phyloP scores from a whole-genome alignment of 306 rosid species.

The Inga laurina region DNA sequence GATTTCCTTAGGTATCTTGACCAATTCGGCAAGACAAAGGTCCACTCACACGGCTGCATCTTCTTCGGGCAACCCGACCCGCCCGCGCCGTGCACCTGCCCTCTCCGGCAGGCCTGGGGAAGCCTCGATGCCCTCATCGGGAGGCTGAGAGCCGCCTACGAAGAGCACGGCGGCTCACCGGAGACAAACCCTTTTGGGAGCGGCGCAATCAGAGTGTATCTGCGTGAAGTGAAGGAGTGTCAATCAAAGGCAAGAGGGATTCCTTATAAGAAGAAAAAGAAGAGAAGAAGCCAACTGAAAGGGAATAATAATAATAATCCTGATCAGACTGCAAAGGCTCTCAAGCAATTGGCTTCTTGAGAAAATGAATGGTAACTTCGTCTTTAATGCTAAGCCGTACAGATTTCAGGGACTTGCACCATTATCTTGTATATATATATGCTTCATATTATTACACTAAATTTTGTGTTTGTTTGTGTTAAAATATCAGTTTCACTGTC shows the following conservation, averaged over 20 bases:
- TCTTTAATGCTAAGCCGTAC: neutral
- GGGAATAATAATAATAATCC: neutral
- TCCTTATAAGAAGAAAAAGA: slow-evolving; percentile 85
- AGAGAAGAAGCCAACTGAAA: slow-evolving; percentile 63
- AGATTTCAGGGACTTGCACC: neutral
- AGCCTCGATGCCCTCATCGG: slow-evolving; percentile 92
- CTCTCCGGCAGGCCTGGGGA: slow-evolving; percentile 92
- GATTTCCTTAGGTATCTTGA: slow-evolving; percentile 91
- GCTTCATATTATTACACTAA: neutral
- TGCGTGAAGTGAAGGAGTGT: slow-evolving; percentile 86
- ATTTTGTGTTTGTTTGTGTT: neutral
- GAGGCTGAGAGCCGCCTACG: slow-evolving; percentile 82
- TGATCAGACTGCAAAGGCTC: slow-evolving; percentile 39
- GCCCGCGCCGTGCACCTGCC: slow-evolving; percentile 86
- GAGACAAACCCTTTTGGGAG: slow-evolving; percentile 85
- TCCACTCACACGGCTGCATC: slow-evolving; percentile 72
- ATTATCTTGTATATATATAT: neutral
- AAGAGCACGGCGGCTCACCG: slow-evolving; percentile 82
- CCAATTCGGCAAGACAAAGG: slow-evolving; percentile 93
- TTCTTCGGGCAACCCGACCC: slow-evolving; percentile 95
- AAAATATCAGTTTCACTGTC: neutral
- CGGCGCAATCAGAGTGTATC: slow-evolving; percentile 75
- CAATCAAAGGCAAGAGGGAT: slow-evolving; percentile 91
- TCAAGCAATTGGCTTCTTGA: slow-evolving; percentile 62
- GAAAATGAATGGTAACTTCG: slow-evolving; percentile 49